Base-by-base conservation (phyloP, 805 yeast genomes). In the Brettanomyces bruxellensis region DNA sequence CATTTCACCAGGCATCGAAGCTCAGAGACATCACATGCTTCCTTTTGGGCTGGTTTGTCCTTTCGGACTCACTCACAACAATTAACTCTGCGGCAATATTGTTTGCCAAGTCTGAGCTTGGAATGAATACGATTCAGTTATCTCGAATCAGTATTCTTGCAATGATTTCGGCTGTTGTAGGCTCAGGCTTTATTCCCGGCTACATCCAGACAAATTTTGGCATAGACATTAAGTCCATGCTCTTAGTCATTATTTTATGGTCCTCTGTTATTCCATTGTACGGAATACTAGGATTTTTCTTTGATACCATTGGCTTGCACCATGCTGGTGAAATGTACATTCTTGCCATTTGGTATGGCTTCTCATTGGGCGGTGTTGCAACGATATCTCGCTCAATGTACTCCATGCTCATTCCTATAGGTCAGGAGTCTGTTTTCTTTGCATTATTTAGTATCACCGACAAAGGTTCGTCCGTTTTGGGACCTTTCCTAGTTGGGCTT, bases 21-120 rank as follows among this genome's bases (percentile, higher is more conserved):
- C 63, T 85, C 55, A 72, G 69, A 51, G 91, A 85, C 54, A 85
- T 86, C 18, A 68, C 76, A n/a, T 71, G 76, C 11, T 85, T 81
- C 52, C 63, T 85, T 8, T 42, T 76, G 0, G 89, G 86, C 1
- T 85, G 95, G 95, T 85, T 85, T 53, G 72, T 86, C 40, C 68
- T 85, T 3, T 78, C 86, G 22, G 95, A 86, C 57, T 80, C 88
- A 0, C 66, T 83, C 9, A 83, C 90, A 1, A 86, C 93, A 0
- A 84, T 85, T 47, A 85, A 84, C 59, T 80, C 89, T 1, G 81
- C 93, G 0, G 91, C 93, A 0, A 78, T 86, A 30, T 59, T 85
- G 36, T 85, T 85, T 65, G 86, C 93, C 2, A 79, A 80, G 45
- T 76, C 86, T 0, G 83, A 84, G 50, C 63, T 85, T 25, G 68